Evolutionary conservation across 1,139 yeast genomes (phyloP).

Genomic region (Diutina neorugosa): DNA sequence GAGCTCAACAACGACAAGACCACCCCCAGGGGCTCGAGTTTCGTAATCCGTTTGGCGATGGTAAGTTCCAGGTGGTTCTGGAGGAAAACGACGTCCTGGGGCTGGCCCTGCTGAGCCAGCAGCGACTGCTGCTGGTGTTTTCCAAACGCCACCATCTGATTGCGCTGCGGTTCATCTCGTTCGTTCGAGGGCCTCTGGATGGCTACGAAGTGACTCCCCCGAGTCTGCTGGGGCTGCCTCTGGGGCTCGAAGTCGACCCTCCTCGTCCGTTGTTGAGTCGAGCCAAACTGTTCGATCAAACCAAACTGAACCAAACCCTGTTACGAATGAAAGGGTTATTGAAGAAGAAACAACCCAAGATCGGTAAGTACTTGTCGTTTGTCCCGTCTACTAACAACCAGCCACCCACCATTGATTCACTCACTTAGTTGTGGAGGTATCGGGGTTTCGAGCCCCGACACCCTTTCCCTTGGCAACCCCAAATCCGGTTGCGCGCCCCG

Average conservation of each 20-base stretch:
- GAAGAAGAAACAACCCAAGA: background rate
- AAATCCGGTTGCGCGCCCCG: background rate
- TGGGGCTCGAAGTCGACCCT: background rate
- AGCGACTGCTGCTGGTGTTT: conserved; percentile 3
- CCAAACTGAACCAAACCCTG: background rate
- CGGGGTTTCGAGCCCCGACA: too few species aligned
- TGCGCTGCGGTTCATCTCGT: background rate
- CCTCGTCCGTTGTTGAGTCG: background rate
- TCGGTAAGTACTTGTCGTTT: background rate
- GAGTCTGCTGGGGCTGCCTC: background rate
- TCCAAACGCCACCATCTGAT: background rate
- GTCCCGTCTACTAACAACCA: background rate
- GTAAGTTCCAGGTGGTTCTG: background rate
- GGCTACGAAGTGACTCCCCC: background rate
- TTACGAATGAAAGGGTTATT: background rate
- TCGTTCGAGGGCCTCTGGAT: background rate
- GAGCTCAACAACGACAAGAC: background rate
- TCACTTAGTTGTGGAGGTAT: too few species aligned
- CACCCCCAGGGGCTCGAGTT: background rate
- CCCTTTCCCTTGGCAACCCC: too few species aligned
- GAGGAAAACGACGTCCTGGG: background rate
- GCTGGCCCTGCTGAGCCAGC: background rate
- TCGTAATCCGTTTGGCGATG: conserved; percentile 3
- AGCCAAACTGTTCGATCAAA: background rate
- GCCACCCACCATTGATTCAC: too few species aligned